These are phyloP conservation scores for Gaeumannomyces sp. DNA, from an alignment of 2,329 filamentous ascomycete genomes.

Conservation along the genomic window DNA sequence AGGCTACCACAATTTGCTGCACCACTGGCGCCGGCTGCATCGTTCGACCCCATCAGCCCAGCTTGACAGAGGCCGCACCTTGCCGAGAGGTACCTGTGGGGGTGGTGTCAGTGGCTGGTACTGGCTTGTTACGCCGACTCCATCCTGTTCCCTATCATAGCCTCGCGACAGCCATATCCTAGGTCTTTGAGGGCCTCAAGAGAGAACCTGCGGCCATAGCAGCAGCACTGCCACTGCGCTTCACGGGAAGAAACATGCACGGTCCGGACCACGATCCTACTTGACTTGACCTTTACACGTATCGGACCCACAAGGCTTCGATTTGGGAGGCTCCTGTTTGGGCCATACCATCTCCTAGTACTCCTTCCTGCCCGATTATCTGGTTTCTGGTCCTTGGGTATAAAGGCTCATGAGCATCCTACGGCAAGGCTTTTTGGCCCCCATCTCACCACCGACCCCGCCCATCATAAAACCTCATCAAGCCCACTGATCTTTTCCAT, in stretches of 20 bases:
- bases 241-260: not conserved
- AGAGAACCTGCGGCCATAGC: not conserved
- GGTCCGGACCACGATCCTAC: not conserved
- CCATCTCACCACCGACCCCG: not conserved
- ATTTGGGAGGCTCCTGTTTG: not conserved
- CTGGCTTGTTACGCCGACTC: not conserved
- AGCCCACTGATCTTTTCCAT: constrained; percentile 11
- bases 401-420: not conserved
- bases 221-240: not conserved
- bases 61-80: not conserved
- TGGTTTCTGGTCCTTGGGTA: not conserved
- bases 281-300: not conserved
- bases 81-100: not conserved
- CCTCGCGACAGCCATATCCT: not conserved
- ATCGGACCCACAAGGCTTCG: not conserved
- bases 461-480: not conserved
- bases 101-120: not conserved
- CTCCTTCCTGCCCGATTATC: not conserved
- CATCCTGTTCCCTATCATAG: not conserved
- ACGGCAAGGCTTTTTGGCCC: not conserved
- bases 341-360: not conserved
- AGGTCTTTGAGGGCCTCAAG: not conserved
- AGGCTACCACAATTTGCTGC: not conserved
- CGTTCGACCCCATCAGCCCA: not conserved
- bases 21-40: not conserved